A percentile compares a stretch with the other conserved stretches of the same genome.
Conservation (phyloP, 129 eudicot genomes). For the Tanacetum coccineum region DNA sequence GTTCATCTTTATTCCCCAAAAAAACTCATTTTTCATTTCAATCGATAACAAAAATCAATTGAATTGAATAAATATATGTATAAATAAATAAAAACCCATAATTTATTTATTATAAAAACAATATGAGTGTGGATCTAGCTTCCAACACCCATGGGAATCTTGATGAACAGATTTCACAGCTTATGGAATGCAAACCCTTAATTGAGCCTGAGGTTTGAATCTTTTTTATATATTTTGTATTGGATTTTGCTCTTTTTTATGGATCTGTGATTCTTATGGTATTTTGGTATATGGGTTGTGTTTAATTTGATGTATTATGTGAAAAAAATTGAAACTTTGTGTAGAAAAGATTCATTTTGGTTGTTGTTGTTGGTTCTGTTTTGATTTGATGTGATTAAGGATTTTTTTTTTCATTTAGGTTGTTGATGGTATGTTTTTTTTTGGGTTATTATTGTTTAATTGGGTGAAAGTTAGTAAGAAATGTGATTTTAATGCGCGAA, state of each 20-base stretch:
- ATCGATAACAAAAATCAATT: slow-evolving; percentile 20
- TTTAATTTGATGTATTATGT: too few relatives aligned
- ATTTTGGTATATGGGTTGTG: too few relatives aligned
- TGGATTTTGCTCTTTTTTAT: background rate
- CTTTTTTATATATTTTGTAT: too few relatives aligned
- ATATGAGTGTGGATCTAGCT: slow-evolving; percentile 74
- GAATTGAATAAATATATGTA: slow-evolving; percentile 22
- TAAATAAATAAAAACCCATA: background rate
- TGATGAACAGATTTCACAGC: slow-evolving; percentile 85
- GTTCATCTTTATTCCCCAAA: slow-evolving; percentile 11
- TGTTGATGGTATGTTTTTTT: too few relatives aligned
- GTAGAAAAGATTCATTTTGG: too few relatives aligned
- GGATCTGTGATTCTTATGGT: background rate
- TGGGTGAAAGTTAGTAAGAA: too few relatives aligned
- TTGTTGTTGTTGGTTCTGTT: too few relatives aligned
- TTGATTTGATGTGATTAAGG: slow-evolving; percentile 18
- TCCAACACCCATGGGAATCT: slow-evolving; percentile 61
- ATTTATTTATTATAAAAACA: slow-evolving; percentile 14
- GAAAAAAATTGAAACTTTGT: too few relatives aligned
- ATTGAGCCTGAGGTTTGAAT: slow-evolving; percentile 59
- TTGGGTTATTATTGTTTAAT: too few relatives aligned
- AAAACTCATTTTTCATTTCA: slow-evolving; percentile 1
- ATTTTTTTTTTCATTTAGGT: slow-evolving; percentile 16
- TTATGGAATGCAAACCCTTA: slow-evolving; percentile 92
- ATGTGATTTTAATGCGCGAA: too few relatives aligned